phyloP scores from a whole-genome alignment of 78 protist genomes.

The Dictyostelium firmibasis region DNA sequence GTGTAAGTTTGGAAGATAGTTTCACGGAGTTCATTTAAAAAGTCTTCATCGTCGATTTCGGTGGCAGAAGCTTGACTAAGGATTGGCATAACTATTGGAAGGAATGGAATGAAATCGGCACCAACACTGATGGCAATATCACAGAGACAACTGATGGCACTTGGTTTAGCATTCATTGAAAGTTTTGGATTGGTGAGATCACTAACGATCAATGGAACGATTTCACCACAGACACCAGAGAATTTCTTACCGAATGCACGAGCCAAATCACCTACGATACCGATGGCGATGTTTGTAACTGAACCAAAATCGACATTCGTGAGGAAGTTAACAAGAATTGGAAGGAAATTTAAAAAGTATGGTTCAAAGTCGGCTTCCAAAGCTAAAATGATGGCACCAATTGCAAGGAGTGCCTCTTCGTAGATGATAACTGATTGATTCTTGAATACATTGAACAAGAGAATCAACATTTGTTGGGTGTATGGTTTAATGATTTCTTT shows the following conservation, averaged over 20 bases:
- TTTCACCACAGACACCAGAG: conserved; percentile 31
- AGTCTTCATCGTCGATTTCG: conserved; percentile 64
- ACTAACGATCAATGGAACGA: conserved; percentile 70
- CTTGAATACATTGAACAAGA: conserved; percentile 72
- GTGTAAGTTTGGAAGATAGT: conserved; percentile 88
- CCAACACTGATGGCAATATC: conserved; percentile 93
- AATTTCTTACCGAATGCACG: conserved; percentile 83
- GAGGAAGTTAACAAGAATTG: conserved; percentile 65
- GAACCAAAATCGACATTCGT: conserved; percentile 21
- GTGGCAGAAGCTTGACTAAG: conserved; percentile 57
- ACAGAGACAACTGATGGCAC: conserved; percentile 86
- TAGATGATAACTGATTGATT: conserved; percentile 50
- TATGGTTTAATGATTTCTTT: conserved; percentile 45
- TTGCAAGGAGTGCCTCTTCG: conserved; percentile 92
- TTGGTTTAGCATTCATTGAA: conserved; percentile 86
- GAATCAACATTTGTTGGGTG: conserved; percentile 79
- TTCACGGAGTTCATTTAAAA: conserved; percentile 84
- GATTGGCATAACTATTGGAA: conserved; percentile 66
- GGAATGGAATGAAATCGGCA: conserved; percentile 76
- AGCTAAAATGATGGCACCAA: conserved; percentile 81
- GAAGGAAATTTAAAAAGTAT: conserved; percentile 80
- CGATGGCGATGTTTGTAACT: conserved; percentile 79
- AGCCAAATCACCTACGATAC: conserved; percentile 90
- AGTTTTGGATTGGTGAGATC: conserved; percentile 41
- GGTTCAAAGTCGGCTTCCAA: conserved; percentile 75